Evolutionary conservation across 805 yeast genomes (phyloP), one percentile per base, ranked within the genome.

Genomic region (Nakazawaea wyomingensis): DNA sequence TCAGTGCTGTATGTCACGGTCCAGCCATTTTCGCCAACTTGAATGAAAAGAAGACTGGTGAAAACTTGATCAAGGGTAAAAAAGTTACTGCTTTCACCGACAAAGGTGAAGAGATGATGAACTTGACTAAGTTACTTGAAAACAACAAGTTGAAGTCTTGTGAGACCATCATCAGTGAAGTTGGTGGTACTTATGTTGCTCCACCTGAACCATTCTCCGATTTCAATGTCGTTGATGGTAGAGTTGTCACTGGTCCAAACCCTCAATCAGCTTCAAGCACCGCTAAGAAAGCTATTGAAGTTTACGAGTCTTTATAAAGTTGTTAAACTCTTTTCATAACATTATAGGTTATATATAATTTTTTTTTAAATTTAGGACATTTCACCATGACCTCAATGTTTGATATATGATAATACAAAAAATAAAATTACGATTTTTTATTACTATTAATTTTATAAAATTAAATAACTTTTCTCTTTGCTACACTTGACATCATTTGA

Each of bases 1-100:
- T 80, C 19, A 59, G 78, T 34, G 83, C 85, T 13, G 85, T 80
- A 7, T 80, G 87, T 59, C 85, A 80, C 50, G 87, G 84, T 6
- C 82, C 83, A n/a, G 68, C 70, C 18, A 67, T 80, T 48, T 74
- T 80, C 47, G 73, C 67, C n/a, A 65, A 66, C 34, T 55, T 80
- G 48, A 61, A 54, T 32, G 76, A 74, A 49, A 45, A 52, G 6
- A 63, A 71, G 16, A 29, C 32, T 14, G 77, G 77, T 34, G 61
- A 66, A 37, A 59, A 63, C 14, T 50, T 82, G 40, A 64, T 72
- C 43, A 57, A 72, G 48, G 85, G 80, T 43, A 75, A 71, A 57
- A 66, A 65, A 22, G 65, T 76, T 39, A 80, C 87, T 19, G 85
- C 85, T 5, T 82, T 80, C 61, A 70, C 81, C 11, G 74, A 72